Evolutionary conservation across 1,139 yeast species (phyloP).

Genomic region (Nakaseomyces glabratus): DNA sequence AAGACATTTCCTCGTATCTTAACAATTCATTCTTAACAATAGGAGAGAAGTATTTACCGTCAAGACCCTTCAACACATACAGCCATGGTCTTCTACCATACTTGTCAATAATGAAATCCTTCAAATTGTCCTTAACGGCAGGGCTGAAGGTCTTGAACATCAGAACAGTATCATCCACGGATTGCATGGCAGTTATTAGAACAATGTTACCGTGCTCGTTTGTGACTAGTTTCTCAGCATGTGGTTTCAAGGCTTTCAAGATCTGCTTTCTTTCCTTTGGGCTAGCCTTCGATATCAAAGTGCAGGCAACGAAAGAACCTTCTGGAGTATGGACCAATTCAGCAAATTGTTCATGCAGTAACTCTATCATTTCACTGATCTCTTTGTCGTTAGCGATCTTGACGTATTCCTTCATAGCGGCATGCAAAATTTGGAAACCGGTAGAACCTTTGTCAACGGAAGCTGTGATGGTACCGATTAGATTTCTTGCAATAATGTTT

Average conservation of each 20-base stretch:
- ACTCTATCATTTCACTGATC: constrained; percentile 72
- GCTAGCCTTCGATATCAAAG: constrained; percentile 68
- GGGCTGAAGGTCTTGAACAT: constrained; percentile 61
- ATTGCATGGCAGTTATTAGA: constrained; percentile 66
- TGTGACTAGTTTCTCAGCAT: constrained; percentile 60
- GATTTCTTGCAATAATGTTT: constrained; percentile 63
- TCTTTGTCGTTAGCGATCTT: constrained; percentile 59
- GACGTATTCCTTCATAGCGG: constrained; percentile 87
- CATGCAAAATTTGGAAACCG: constrained; percentile 92
- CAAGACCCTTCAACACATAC: constrained; percentile 69
- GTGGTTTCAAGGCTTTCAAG: constrained; percentile 63
- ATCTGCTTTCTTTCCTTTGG: constrained; percentile 89
- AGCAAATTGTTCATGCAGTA: constrained; percentile 80
- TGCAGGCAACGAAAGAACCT: constrained; percentile 85
- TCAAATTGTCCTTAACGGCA: constrained; percentile 50
- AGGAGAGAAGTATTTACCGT: constrained; percentile 78
- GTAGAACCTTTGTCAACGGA: constrained; percentile 93
- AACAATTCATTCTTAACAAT: constrained; percentile 49
- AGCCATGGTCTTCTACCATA: constrained; percentile 84
- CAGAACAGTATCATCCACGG: constrained; percentile 89
- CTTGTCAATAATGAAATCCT: constrained; percentile 57
- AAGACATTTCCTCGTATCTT: constrained; percentile 56
- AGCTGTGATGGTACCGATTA: constrained; percentile 76
- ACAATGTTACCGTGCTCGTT: constrained; percentile 85
- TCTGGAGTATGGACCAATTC: constrained; percentile 93